phyloP scores from a whole-genome alignment of 176 grass and related monocot genomes.

The Avena insularis region DNA sequence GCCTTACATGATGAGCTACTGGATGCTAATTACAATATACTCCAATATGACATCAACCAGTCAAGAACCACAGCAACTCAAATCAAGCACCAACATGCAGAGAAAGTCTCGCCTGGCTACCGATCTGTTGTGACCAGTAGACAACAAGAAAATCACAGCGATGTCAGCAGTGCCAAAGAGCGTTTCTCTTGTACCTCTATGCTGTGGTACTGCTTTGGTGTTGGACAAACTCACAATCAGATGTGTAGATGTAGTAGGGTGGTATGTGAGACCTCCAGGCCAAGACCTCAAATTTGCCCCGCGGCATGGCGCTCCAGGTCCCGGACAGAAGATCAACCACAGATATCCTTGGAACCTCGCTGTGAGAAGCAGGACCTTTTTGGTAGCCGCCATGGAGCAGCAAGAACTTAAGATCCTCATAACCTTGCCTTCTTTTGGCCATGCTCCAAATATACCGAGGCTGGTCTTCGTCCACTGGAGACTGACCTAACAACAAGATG shows the following conservation, averaged over 20 bases:
- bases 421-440: neutral
- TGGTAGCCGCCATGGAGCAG: neutral
- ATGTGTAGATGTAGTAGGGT: neutral
- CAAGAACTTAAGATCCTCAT: neutral
- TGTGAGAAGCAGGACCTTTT: neutral
- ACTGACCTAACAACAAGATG: neutral
- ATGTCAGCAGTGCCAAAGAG: too few species aligned
- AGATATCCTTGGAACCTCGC: neutral
- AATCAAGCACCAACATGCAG: too few species aligned
- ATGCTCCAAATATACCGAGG: neutral
- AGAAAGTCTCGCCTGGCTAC: too few species aligned
- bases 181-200: neutral
- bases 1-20: neutral
- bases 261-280: conserved; percentile 5
- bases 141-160: too few species aligned
- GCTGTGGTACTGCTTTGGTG: neutral
- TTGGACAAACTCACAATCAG: neutral
- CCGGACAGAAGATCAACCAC: neutral
- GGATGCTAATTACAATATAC: neutral
- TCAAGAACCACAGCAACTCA: neutral
- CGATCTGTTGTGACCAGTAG: too few species aligned
- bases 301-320: too few species aligned
- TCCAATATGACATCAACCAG: neutral
- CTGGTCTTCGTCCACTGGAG: neutral
- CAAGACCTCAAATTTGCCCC: too few species aligned